A percentile compares a stretch with the other conserved stretches of the same genome.
Conservation (phyloP, 2,329 filamentous ascomycete genomes). For the Colletotrichum sp. region DNA sequence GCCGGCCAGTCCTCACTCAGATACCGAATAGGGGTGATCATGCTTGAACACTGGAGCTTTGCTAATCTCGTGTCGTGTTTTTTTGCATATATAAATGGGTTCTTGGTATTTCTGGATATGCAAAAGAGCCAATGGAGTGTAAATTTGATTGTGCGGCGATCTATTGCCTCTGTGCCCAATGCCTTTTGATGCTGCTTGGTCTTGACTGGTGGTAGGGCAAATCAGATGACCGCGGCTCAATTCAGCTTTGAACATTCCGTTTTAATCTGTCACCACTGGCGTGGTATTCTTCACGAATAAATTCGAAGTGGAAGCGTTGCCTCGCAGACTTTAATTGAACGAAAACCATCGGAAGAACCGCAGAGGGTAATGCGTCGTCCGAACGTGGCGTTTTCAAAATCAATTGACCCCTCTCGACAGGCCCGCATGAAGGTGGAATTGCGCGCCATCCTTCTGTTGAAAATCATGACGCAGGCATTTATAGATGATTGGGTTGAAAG, state of each 20-base stretch:
- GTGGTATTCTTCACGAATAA: not conserved
- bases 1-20: not conserved
- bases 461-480: too few species aligned
- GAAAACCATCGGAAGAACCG: not conserved
- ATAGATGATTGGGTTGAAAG: too few species aligned
- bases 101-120: not conserved
- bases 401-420: too few species aligned
- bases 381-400: not conserved
- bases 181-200: fast-evolving
- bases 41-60: not conserved
- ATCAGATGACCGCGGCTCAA: not conserved
- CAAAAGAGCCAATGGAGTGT: not conserved
- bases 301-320: not conserved
- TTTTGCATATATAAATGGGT: not conserved
- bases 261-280: fast-evolving
- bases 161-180: not conserved
- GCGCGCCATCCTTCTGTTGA: too few species aligned
- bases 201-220: not conserved
- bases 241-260: fast-evolving
- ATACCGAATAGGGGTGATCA: not conserved
- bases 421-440: too few species aligned
- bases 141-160: fast-evolving
- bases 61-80: fast-evolving
- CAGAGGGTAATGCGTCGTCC: not conserved
- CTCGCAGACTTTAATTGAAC: not conserved